Conservation (phyloP, 2,329 filamentous ascomycete species). For the Ascochyta lentis region DNA sequence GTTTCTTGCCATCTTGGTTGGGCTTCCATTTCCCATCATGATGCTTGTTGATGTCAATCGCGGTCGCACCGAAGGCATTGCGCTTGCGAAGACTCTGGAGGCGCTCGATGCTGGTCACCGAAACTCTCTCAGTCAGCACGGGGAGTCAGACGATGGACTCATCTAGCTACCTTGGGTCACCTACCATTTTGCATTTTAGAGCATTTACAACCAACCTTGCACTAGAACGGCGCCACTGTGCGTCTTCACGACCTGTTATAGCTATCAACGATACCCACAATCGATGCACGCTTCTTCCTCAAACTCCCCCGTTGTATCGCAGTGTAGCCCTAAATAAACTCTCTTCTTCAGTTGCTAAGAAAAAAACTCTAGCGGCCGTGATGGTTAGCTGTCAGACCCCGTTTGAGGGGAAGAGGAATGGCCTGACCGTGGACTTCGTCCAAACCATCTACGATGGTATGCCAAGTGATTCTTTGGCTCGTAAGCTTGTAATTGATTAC, state of each 20-base stretch:
- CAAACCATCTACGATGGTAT: too few relatives aligned
- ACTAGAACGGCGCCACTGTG: background rate
- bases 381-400: too few relatives aligned
- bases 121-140: background rate
- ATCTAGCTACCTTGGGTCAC: background rate
- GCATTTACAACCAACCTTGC: background rate
- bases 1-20: slow-evolving; percentile 86
- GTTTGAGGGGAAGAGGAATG: too few relatives aligned
- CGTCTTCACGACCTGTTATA: background rate
- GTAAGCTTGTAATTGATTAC: too few relatives aligned
- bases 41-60: slow-evolving; percentile 81
- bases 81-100: slow-evolving; percentile 49
- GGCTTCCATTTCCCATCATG: slow-evolving; percentile 83
- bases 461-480: too few relatives aligned
- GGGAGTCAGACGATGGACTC: background rate
- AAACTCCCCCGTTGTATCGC: too few relatives aligned
- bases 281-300: background rate
- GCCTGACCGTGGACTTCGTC: too few relatives aligned
- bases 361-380: too few relatives aligned
- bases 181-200: background rate
- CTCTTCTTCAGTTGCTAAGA: too few relatives aligned
- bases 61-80: slow-evolving; percentile 52
- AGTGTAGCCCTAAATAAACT: too few relatives aligned
- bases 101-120: slow-evolving; percentile 18
- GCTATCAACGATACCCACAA: slow-evolving; percentile 4